Percentiles rank a stretch among this genome's conserved stretches.
phyloP scores from a whole-genome alignment of 176 grass and related monocot genomes.

The Hordeum marinum region DNA sequence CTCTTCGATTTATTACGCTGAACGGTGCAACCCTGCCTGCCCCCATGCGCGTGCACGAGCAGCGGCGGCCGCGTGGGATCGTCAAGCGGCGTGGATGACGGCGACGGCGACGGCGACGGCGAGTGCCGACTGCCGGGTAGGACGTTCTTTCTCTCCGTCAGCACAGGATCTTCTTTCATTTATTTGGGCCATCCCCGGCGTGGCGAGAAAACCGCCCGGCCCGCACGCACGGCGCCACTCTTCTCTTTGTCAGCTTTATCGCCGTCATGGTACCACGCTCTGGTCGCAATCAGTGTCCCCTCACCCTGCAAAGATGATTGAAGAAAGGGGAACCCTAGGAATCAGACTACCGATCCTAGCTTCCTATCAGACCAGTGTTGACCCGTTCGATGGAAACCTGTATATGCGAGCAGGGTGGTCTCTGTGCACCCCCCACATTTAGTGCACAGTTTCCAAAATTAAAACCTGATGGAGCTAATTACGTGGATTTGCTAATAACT shows the following conservation, averaged over 20 bases:
- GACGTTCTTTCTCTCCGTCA: neutral
- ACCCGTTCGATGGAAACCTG: too few relatives aligned
- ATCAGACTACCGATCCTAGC: too few relatives aligned
- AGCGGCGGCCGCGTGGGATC: neutral
- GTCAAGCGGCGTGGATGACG: neutral
- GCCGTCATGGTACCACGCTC: neutral
- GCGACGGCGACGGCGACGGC: conserved; percentile 32
- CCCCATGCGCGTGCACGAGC: neutral
- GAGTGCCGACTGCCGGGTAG: neutral
- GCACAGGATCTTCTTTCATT: neutral
- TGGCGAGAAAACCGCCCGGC: neutral
- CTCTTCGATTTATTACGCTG: neutral
- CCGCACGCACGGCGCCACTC: neutral
- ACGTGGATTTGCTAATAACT: too few relatives aligned
- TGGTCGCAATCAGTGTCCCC: neutral
- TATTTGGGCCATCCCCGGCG: neutral
- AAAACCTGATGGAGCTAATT: too few relatives aligned
- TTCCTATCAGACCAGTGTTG: too few relatives aligned
- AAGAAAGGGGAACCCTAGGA: neutral
- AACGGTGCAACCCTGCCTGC: neutral
- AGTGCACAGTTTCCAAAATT: too few relatives aligned
- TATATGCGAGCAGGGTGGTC: too few relatives aligned
- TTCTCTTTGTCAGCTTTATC: neutral
- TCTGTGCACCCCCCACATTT: too few relatives aligned
- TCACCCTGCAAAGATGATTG: neutral